phyloP scores from a whole-genome alignment of 2,329 filamentous ascomycete species.

The Aotearoamyces nothofagi region DNA sequence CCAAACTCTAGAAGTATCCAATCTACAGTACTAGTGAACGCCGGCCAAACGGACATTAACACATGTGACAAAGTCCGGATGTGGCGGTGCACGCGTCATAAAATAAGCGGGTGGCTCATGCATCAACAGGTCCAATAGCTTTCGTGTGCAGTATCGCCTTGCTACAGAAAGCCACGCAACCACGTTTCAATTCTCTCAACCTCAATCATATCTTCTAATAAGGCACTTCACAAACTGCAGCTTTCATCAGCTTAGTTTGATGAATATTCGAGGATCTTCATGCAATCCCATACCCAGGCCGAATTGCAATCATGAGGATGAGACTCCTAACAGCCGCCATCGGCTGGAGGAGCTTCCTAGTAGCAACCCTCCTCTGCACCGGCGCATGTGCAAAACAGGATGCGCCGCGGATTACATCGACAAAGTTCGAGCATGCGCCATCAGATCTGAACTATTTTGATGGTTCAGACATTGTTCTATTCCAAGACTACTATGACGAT shows the following conservation, averaged over 20 bases:
- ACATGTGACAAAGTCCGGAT: no score
- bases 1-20: no score
- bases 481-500: slow-evolving; percentile 48
- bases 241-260: slow-evolving; percentile 15
- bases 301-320: slow-evolving; percentile 19
- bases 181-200: no score
- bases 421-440: slow-evolving; percentile 50
- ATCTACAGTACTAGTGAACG: no score
- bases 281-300: no score
- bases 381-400: slow-evolving; percentile 18
- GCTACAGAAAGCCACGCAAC: background rate
- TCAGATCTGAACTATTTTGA: slow-evolving; percentile 76
- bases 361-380: slow-evolving; percentile 13
- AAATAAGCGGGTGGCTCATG: no score
- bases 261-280: slow-evolving; percentile 12
- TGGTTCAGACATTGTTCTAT: slow-evolving; percentile 68
- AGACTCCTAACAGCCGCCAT: slow-evolving; percentile 9
- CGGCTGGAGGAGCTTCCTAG: slow-evolving; percentile 17
- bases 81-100: no score
- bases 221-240: no score
- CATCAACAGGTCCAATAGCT: no score
- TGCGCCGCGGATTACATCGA: slow-evolving; percentile 48
- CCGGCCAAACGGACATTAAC: no score
- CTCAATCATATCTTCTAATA: no score
- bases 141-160: no score